phyloP scores from a whole-genome alignment of 176 grass and related monocot genomes.

The Triticum turgidum region DNA sequence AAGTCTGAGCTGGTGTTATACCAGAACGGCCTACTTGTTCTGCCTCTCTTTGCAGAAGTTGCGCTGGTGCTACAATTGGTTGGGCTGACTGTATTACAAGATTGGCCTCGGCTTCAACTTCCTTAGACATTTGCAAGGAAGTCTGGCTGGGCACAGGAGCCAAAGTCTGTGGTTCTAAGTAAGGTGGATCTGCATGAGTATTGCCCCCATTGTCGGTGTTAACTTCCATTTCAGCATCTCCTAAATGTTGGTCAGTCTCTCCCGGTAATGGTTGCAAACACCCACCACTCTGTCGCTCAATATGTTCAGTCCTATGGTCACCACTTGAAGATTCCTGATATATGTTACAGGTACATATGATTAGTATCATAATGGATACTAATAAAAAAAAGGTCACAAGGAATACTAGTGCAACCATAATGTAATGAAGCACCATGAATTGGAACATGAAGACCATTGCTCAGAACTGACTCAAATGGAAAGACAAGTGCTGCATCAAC shows the following conservation, averaged over 20 bases:
- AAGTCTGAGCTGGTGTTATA: slow-evolving; percentile 12
- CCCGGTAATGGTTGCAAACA: not conserved
- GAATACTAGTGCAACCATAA: slow-evolving; percentile 11
- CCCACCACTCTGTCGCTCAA: slow-evolving; percentile 17
- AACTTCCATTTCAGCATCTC: slow-evolving; percentile 39
- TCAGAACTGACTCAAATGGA: not conserved
- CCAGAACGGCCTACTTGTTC: slow-evolving; percentile 11
- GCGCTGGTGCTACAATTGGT: slow-evolving; percentile 26
- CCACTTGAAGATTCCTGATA: slow-evolving; percentile 38
- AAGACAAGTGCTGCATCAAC: not conserved
- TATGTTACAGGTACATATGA: slow-evolving; percentile 2
- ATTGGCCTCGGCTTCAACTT: slow-evolving; percentile 7
- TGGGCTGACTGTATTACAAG: slow-evolving; percentile 19
- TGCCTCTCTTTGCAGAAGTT: slow-evolving; percentile 3
- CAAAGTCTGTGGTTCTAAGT: slow-evolving; percentile 2
- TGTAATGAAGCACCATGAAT: not conserved
- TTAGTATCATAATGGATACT: slow-evolving; percentile 20
- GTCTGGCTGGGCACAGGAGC: not conserved
- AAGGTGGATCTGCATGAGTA: not conserved
- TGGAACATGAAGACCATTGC: slow-evolving; percentile 1
- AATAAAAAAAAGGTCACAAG: not conserved
- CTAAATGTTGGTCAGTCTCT: slow-evolving; percentile 15
- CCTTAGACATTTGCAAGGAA: slow-evolving; percentile 15
- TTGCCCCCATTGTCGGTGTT: not conserved
- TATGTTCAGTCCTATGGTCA: slow-evolving; percentile 8